phyloP scores from a whole-genome alignment of 2,329 filamentous ascomycete species.

The Hymenoscyphus occultus region DNA sequence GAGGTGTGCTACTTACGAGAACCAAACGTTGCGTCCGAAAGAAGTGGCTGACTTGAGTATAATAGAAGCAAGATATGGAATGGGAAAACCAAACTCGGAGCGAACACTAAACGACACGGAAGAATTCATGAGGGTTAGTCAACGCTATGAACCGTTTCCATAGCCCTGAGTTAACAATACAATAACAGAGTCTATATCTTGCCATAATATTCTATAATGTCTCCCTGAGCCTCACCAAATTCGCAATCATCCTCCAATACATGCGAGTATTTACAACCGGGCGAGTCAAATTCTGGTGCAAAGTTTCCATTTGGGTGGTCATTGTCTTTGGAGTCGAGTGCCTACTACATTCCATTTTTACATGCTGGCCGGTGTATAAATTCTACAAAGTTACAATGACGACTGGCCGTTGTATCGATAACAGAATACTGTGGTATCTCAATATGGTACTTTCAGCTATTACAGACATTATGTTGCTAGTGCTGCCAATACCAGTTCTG shows the following conservation, averaged over 20 bases:
- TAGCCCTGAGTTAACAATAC: slow-evolving; percentile 12
- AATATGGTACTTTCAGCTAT: slow-evolving; percentile 25
- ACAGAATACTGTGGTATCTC: slow-evolving; percentile 22
- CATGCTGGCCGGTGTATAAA: slow-evolving; percentile 19
- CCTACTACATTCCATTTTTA: slow-evolving; percentile 19
- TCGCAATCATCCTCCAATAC: slow-evolving; percentile 42
- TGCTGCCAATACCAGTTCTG: slow-evolving; percentile 23
- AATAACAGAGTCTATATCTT: slow-evolving; percentile 34
- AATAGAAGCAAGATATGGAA: slow-evolving; percentile 29
- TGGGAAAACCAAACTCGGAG: slow-evolving; percentile 28
- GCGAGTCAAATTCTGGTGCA: slow-evolving; percentile 24
- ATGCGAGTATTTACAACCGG: slow-evolving; percentile 39
- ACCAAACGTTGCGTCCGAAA: neutral
- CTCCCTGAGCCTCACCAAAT: slow-evolving; percentile 37
- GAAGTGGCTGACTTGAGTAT: slow-evolving; percentile 11
- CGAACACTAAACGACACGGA: slow-evolving; percentile 22
- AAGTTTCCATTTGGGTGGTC: slow-evolving; percentile 17
- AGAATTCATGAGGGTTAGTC: slow-evolving; percentile 27
- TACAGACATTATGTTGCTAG: slow-evolving; percentile 22
- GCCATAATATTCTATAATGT: slow-evolving; percentile 39
- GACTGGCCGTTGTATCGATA: slow-evolving; percentile 15
- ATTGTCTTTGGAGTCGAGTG: slow-evolving; percentile 14
- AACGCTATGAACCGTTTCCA: neutral
- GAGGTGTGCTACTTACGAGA: neutral
- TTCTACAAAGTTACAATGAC: slow-evolving; percentile 18